Base-by-base conservation (phyloP, 148 eudicot genomes). In the Heliosperma pusillum region DNA sequence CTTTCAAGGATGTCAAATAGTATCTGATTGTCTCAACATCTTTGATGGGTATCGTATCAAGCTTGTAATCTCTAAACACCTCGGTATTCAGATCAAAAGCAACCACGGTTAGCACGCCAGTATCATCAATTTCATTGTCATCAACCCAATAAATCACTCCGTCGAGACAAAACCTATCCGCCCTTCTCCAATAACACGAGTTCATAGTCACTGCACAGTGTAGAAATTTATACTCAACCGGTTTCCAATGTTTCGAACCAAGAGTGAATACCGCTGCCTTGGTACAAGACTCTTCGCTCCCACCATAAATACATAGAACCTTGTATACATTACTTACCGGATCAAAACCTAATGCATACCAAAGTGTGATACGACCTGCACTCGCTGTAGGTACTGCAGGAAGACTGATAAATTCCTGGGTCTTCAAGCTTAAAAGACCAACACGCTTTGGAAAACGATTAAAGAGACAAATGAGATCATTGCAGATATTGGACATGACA, bases 401-500 rank as follows among this genome's bases (percentile, higher is more conserved):
- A 58, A 58, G 63, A 0, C 0, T 1, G 17, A 58, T 20, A 58
- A 58, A 58, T 3, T 58, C 63, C 24, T 5, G 25, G 63, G 63
- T 58, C 12, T 21, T 21, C 1, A 58, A 0, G 63, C 9, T 58
- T 1, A 58, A 58, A 21, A 58, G 25, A 22, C 26, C 7, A 2
- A 58, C 25, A 9, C 63, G 7, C 3, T 10, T 21, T 58, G 63
- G 9, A 58, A 4, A 58, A 5, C 9, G 13, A 58, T 20, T 9
- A 11, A 22, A 58, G 27, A 58, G 25, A 58, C 63, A 58, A n/a
- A 58, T 11, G 7, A 58, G 63, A 10, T 21, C 63, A 21, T 58
- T 22, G 63, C 63, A 58, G 8, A 58, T 58, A 58, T 58, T 58
- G 27, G 63, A 58, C 63, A 58, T n/a, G n/a, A n/a, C n/a, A n/a